Evolutionary conservation across 2,329 filamentous ascomycete genomes (phyloP).

Genomic region (Arthroderma uncinatum): DNA sequence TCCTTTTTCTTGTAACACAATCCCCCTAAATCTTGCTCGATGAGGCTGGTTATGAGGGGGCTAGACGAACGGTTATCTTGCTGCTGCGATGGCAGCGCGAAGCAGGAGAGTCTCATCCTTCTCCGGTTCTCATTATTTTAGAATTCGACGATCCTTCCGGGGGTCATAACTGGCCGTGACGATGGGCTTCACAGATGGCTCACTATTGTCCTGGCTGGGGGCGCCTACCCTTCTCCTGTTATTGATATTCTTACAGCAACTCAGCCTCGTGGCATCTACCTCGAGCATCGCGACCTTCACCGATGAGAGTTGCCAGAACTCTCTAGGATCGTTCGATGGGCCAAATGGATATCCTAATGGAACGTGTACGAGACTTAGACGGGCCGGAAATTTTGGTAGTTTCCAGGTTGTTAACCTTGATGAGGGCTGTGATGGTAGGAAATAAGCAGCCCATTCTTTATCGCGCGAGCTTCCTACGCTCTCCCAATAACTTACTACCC

Average conservation of each 20-base stretch:
- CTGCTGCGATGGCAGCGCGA: not conserved
- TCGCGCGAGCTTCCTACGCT: not conserved
- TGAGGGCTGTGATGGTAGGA: not conserved
- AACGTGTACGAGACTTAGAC: not conserved
- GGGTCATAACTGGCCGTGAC: not conserved
- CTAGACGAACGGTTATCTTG: not conserved
- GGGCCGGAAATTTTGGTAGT: not conserved
- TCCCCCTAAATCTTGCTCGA: not conserved
- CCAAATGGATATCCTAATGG: slow-evolving; percentile 7
- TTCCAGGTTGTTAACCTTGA: not conserved
- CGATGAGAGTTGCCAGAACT: not conserved
- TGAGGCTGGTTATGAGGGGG: not conserved
- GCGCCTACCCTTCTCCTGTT: not conserved
- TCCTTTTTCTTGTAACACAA: not conserved
- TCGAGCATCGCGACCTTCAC: slow-evolving; percentile 1
- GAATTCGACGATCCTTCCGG: not conserved
- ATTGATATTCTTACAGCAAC: not conserved
- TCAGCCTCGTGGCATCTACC: not conserved
- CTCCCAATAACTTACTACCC: not conserved
- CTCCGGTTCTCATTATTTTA: not conserved
- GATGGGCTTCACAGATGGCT: not conserved
- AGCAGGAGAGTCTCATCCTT: not conserved
- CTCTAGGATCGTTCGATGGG: not conserved
- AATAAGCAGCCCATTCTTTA: not conserved
- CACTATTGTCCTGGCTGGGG: not conserved